Percentiles rank a stretch among this genome's conserved stretches.
Conservation (phyloP, 208 protist genomes). For the Leishmania aethiopica region DNA sequence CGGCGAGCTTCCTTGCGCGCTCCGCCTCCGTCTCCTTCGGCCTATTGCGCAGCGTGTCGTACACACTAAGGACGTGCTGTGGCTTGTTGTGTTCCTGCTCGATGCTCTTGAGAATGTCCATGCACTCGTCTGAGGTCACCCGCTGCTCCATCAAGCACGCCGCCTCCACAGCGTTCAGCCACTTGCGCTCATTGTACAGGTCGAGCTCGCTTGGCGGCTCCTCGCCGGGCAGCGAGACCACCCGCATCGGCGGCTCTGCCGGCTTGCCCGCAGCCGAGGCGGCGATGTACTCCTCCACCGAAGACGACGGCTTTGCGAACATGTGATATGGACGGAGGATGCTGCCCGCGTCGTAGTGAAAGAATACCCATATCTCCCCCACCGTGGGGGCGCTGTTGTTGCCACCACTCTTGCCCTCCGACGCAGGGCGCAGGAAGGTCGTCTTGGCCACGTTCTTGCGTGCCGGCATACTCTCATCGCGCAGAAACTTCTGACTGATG, state of each 20-base stretch:
- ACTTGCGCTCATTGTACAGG: constrained; percentile 87
- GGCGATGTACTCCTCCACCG: constrained; percentile 80
- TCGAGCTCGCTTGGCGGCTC: constrained; percentile 69
- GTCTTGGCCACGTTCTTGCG: constrained; percentile 78
- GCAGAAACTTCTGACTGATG: constrained; percentile 86
- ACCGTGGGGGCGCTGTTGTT: constrained; percentile 5
- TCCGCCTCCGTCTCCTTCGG: constrained; percentile 85
- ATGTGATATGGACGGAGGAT: constrained; percentile 84
- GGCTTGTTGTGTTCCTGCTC: constrained; percentile 51
- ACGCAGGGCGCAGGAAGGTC: constrained; percentile 53
- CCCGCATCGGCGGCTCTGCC: constrained; percentile 49
- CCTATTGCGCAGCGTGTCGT: constrained; percentile 91
- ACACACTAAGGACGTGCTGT: constrained; percentile 54
- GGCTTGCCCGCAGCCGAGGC: constrained; percentile 38
- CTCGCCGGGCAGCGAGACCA: constrained; percentile 73
- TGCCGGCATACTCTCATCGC: constrained; percentile 44
- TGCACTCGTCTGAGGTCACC: constrained; percentile 51
- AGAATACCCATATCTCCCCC: constrained; percentile 88
- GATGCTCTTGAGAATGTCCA: constrained; percentile 60
- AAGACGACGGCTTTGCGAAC: constrained; percentile 72
- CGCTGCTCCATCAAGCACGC: constrained; percentile 65
- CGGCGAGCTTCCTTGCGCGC: constrained; percentile 66
- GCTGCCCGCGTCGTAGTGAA: constrained; percentile 75
- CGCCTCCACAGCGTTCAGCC: constrained; percentile 64
- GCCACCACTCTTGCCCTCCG: constrained; percentile 18